These are phyloP conservation scores for Exophiala xenobiotica DNA, from an alignment of 2,329 filamentous ascomycete species.

Conservation along the genomic window DNA sequence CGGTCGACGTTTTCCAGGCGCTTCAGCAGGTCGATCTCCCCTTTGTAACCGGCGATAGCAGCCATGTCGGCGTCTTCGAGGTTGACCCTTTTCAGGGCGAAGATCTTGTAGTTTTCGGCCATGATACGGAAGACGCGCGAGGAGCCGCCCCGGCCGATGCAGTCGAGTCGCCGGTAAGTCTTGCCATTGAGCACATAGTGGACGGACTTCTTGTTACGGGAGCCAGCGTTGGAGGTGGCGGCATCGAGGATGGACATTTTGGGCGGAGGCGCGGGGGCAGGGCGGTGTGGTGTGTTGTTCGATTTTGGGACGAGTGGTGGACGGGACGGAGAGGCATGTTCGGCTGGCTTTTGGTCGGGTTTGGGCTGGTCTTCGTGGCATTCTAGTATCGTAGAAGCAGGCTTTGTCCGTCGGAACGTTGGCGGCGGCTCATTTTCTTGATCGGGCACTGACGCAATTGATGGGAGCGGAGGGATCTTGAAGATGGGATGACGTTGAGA, in stretches of 20 bases:
- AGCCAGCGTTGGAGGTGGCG: constrained; percentile 78
- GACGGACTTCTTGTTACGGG: constrained; percentile 72
- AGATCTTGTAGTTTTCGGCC: constrained; percentile 93
- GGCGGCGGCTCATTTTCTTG: constrained; percentile 82
- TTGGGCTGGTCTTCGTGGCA: constrained; percentile 49
- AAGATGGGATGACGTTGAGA: constrained; percentile 55
- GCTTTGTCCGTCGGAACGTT: constrained; percentile 64
- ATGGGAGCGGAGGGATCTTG: constrained; percentile 56
- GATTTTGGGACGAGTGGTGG: constrained; percentile 54
- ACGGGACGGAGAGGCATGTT: constrained; percentile 46
- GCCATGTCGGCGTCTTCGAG: constrained; percentile 84
- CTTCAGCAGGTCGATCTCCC: constrained; percentile 87
- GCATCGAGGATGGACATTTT: constrained; percentile 97
- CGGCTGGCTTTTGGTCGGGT: constrained; percentile 35
- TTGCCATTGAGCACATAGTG: constrained; percentile 90
- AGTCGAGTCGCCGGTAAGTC: constrained; percentile 83
- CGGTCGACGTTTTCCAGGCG: constrained; percentile 81
- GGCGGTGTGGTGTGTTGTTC: constrained; percentile 72
- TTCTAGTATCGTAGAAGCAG: constrained; percentile 58
- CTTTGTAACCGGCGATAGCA: constrained; percentile 83
- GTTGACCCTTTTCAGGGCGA: constrained; percentile 89
- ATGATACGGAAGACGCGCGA: constrained; percentile 95
- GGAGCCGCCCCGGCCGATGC: constrained; percentile 87
- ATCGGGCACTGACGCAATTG: constrained; percentile 65
- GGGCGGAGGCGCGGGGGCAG: constrained; percentile 75